Percentiles rank a stretch among this genome's conserved stretches.
phyloP scores from a whole-genome alignment of 2,329 filamentous ascomycete species.

The Balansia obtecta region DNA sequence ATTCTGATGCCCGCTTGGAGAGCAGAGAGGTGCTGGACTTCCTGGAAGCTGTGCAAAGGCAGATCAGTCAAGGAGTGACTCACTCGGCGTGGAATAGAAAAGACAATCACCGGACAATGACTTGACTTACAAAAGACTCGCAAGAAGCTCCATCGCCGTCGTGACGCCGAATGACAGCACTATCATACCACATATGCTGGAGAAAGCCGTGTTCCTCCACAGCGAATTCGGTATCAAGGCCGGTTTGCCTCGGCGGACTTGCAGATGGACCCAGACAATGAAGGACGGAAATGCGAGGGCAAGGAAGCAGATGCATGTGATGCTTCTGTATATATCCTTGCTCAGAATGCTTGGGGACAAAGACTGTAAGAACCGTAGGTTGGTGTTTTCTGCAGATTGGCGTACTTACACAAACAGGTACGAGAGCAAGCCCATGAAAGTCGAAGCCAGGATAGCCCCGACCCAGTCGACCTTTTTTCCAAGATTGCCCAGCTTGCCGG shows the following conservation, averaged over 20 bases:
- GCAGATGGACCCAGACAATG: conserved; percentile 38
- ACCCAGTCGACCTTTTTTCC: conserved; percentile 39
- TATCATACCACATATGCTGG: conserved; percentile 39
- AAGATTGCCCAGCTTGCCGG: conserved; percentile 12
- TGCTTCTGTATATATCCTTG: conserved; percentile 25
- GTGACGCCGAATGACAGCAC: conserved; percentile 32
- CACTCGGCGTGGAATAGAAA: too few species aligned
- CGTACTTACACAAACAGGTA: conserved; percentile 40
- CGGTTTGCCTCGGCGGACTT: conserved; percentile 30
- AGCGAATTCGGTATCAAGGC: conserved; percentile 50
- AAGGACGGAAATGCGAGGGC: conserved; percentile 34
- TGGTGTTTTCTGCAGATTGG: background rate
- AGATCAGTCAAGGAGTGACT: too few species aligned
- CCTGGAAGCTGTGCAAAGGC: conserved; percentile 30
- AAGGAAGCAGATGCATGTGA: conserved; percentile 32
- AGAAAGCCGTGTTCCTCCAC: conserved; percentile 46
- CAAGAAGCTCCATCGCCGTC: conserved; percentile 34
- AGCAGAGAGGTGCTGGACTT: conserved; percentile 32
- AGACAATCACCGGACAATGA: too few species aligned
- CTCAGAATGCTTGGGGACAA: conserved; percentile 20
- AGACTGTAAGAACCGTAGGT: background rate
- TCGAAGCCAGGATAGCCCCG: conserved; percentile 33
- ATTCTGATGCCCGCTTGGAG: conserved; percentile 32
- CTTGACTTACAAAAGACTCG: conserved; percentile 37
- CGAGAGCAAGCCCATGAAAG: conserved; percentile 33